Conservation (phyloP, 1,139 yeast species). For the Eremothecium gossypii region DNA sequence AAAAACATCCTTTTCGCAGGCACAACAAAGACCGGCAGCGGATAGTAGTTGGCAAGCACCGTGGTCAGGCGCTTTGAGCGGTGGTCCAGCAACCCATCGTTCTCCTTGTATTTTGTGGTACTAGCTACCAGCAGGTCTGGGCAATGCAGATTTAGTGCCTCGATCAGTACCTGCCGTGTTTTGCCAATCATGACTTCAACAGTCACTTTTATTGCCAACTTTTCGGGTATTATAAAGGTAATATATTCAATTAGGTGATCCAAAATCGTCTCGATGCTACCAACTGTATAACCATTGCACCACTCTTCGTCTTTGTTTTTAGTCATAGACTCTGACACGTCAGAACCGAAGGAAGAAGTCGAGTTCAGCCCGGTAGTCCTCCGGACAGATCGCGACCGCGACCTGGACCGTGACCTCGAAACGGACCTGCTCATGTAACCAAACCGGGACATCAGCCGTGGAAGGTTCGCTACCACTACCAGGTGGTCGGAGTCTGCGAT, state of each 20-base stretch:
- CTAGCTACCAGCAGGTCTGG: conserved; percentile 61
- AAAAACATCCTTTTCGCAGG: conserved; percentile 55
- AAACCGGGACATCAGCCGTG: conserved; percentile 14
- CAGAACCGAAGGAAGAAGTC: conserved; percentile 24
- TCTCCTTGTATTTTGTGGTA: conserved; percentile 42
- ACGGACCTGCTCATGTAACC: conserved; percentile 7
- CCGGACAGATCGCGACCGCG: conserved; percentile 11
- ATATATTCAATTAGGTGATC: conserved; percentile 40
- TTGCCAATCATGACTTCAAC: conserved; percentile 57
- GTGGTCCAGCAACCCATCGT: conserved; percentile 53
- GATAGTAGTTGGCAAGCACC: conserved; percentile 50
- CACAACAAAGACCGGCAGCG: conserved; percentile 60
- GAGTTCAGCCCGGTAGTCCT: conserved; percentile 30
- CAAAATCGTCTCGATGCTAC: conserved; percentile 24
- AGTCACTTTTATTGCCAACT: conserved; percentile 45
- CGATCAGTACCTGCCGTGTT: conserved; percentile 47
- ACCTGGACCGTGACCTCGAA: conserved; percentile 15
- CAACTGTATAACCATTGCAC: conserved; percentile 25
- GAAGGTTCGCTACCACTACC: conserved; percentile 43
- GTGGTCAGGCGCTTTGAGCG: conserved; percentile 53
- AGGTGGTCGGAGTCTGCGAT: conserved; percentile 57
- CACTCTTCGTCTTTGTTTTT: conserved; percentile 28
- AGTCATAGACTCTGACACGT: conserved; percentile 1
- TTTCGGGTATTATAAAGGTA: conserved; percentile 39
- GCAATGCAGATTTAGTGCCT: conserved; percentile 52